Percentiles rank a stretch among this genome's conserved stretches.
Evolutionary conservation across 768 basidiomycete genomes (phyloP).

Genomic region (Lactarius indigo): DNA sequence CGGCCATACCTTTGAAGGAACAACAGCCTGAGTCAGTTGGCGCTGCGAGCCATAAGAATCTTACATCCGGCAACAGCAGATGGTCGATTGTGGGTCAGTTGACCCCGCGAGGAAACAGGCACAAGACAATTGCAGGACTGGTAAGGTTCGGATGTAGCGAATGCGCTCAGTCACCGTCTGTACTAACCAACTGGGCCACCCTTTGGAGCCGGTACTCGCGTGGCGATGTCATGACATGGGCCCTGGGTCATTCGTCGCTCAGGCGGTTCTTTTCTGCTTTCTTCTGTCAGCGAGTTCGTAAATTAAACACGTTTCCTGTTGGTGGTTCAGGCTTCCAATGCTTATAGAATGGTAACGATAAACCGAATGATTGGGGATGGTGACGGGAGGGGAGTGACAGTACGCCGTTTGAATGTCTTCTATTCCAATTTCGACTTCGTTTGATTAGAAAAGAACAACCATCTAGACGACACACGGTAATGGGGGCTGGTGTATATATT

Average conservation of each 20-base stretch:
- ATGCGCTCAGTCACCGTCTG: not conserved
- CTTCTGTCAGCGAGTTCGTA: not conserved
- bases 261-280: not conserved
- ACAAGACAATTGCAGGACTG: not conserved
- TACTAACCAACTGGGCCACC: not conserved
- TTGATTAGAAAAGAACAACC: not conserved
- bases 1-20: not conserved
- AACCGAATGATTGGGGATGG: not conserved
- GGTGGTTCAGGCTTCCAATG: not conserved
- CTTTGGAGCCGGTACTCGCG: not conserved
- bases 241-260: not conserved
- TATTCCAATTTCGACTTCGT: not conserved
- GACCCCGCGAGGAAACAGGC: not conserved
- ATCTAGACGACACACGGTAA: not conserved
- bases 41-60: not conserved
- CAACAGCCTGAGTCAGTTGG: too few species aligned
- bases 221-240: not conserved
- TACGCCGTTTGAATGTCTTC: not conserved
- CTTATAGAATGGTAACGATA: not conserved
- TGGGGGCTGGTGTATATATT: not conserved
- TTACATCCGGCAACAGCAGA: not conserved
- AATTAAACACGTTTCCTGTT: not conserved
- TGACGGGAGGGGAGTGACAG: not conserved
- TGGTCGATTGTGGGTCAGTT: not conserved
- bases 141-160: not conserved